Percentiles rank a stretch among this genome's conserved stretches.
Evolutionary conservation across 2,329 filamentous ascomycete species (phyloP).

Genomic region (Colletotrichum sp.): DNA sequence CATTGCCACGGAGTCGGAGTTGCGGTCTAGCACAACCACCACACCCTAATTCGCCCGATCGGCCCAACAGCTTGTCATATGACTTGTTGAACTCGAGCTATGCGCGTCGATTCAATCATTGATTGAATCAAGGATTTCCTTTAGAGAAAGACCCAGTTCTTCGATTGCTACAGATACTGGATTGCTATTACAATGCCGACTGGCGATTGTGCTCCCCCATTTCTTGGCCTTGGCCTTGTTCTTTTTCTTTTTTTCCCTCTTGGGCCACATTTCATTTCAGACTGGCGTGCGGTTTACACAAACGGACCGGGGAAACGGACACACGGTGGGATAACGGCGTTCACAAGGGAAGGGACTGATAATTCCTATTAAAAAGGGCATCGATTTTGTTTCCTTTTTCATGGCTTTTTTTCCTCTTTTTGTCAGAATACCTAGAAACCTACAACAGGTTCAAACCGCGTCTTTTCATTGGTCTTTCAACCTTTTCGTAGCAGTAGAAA

Average conservation of each 20-base stretch:
- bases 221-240: background rate
- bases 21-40: background rate
- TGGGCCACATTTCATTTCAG: background rate
- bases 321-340: background rate
- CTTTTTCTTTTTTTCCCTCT: background rate
- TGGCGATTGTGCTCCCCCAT: background rate
- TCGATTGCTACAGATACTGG: background rate
- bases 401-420: background rate
- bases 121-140: background rate
- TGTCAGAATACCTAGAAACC: constrained; percentile 12
- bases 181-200: background rate
- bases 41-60: background rate
- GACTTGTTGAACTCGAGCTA: background rate
- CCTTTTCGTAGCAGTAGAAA: background rate
- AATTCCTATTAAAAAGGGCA: background rate
- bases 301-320: background rate
- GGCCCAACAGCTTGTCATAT: background rate
- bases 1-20: background rate
- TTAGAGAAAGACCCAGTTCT: background rate
- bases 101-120: background rate
- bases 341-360: background rate
- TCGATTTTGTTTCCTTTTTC: background rate
- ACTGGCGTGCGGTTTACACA: background rate
- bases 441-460: background rate
- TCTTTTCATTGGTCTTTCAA: background rate